These are phyloP conservation scores for Boletus patriciae DNA, from an alignment of 768 basidiomycete genomes.

Conservation along the genomic window DNA sequence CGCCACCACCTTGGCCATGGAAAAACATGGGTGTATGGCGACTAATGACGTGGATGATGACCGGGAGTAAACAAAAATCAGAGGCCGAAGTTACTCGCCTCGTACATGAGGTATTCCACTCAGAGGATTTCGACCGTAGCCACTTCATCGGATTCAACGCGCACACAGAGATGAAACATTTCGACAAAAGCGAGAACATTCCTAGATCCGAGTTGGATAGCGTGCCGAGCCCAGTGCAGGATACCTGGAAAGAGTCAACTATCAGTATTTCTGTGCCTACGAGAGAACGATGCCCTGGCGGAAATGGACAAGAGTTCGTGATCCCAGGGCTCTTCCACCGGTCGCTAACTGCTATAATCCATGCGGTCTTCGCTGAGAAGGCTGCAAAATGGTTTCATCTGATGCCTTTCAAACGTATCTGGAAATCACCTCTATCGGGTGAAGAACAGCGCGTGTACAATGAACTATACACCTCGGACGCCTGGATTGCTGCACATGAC, in stretches of 20 bases:
- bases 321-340: conserved; percentile 32
- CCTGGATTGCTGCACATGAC: conserved; percentile 22
- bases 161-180: not conserved
- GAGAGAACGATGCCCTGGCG: conserved; percentile 5
- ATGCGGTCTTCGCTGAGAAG: conserved; percentile 4
- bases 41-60: conserved; percentile 18
- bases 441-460: conserved; percentile 19
- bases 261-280: conserved; percentile 35
- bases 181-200: not conserved
- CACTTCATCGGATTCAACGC: conserved; percentile 20
- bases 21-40: conserved; percentile 7
- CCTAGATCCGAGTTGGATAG: too few species aligned
- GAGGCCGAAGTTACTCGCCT: conserved; percentile 6
- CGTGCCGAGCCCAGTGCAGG: not conserved
- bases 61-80: conserved; percentile 4
- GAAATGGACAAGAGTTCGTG: conserved; percentile 22
- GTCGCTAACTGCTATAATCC: conserved; percentile 18
- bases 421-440: conserved; percentile 10
- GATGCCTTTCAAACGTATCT: conserved; percentile 25
- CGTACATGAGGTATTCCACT: not conserved
- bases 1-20: conserved; percentile 15
- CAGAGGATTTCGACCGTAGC: conserved; percentile 3
- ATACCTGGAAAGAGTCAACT: conserved; percentile 12
- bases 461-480: conserved; percentile 27
- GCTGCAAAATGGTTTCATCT: conserved; percentile 22